These are phyloP conservation scores for Elongisporangium anandrum DNA, from an alignment of 352 stramenopile genomes.

Conservation along the genomic window DNA sequence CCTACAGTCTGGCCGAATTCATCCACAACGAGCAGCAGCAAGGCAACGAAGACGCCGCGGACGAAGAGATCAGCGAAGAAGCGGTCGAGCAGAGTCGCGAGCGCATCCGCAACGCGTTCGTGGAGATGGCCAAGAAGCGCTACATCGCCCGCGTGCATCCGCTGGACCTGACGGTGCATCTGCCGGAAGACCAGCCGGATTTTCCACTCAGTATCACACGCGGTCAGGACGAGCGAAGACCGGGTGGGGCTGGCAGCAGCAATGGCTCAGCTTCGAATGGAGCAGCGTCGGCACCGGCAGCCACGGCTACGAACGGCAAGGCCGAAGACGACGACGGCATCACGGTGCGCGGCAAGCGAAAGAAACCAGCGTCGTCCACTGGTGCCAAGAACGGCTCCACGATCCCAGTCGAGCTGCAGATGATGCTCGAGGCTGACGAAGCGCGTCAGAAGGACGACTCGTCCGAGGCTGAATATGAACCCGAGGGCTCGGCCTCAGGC, in stretches of 20 bases:
- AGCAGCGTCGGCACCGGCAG: constrained; percentile 7
- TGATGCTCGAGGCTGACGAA: constrained; percentile 83
- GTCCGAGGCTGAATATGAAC: constrained; percentile 61
- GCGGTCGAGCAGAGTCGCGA: constrained; percentile 66
- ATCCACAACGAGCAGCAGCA: constrained; percentile 30
- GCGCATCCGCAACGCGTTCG: constrained; percentile 58
- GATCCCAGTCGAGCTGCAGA: constrained; percentile 79
- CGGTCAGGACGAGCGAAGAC: constrained; percentile 24
- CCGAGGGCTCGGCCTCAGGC: constrained; percentile 20
- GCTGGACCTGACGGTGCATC: constrained; percentile 66
- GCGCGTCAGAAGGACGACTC: constrained; percentile 35
- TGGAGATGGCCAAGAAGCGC: constrained; percentile 88
- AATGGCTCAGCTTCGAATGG: constrained; percentile 2
- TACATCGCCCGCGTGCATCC: constrained; percentile 85
- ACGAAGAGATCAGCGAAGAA: constrained; percentile 66
- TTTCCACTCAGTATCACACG: constrained; percentile 62
- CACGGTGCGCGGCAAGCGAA: constrained; percentile 72
- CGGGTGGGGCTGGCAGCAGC: constrained; percentile 17
- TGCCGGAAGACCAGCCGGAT: constrained; percentile 52
- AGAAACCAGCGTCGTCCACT: constrained; percentile 18
- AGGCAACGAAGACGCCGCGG: constrained; percentile 17
- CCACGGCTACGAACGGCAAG: constrained; percentile 13
- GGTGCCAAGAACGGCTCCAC: constrained; percentile 20
- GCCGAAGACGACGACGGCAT: constrained; percentile 50
- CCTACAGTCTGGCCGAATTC: constrained; percentile 69